These are phyloP conservation scores for Asclepias syriaca DNA, from an alignment of 257 asterid genomes.

Conservation along the genomic window DNA sequence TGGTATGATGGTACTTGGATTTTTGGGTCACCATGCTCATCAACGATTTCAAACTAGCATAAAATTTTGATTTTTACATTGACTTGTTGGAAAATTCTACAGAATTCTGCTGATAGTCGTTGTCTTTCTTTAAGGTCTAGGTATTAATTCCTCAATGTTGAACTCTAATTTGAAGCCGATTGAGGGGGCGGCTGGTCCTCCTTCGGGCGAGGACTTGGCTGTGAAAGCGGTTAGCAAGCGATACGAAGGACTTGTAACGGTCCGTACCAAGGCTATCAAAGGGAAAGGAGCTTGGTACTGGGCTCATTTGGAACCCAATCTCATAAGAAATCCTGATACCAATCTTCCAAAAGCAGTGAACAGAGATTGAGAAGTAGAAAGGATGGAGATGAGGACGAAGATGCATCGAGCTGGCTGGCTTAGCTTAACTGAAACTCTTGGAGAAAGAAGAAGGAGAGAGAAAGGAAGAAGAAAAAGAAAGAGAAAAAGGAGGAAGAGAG, in stretches of 20 bases:
- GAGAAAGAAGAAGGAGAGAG: too few relatives aligned
- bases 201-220: slow-evolving; percentile 43
- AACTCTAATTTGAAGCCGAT: slow-evolving; percentile 30
- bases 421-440: too few relatives aligned
- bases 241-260: slow-evolving; percentile 59
- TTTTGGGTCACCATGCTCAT: slow-evolving; percentile 18
- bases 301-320: slow-evolving; percentile 83
- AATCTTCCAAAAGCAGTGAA: slow-evolving; percentile 71
- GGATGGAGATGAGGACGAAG: too few relatives aligned
- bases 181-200: slow-evolving; percentile 21
- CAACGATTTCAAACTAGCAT: slow-evolving; percentile 22
- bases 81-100: background rate
- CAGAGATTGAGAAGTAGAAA: too few relatives aligned
- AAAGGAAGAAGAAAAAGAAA: too few relatives aligned
- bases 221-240: slow-evolving; percentile 57
- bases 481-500: too few relatives aligned
- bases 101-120: background rate
- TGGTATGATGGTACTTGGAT: slow-evolving; percentile 21
- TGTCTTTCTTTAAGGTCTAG: background rate
- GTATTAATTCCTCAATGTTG: slow-evolving; percentile 35
- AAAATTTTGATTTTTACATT: slow-evolving; percentile 14
- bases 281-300: slow-evolving; percentile 99
- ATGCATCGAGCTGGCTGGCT: too few relatives aligned
- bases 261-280: slow-evolving; percentile 74
- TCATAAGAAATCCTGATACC: slow-evolving; percentile 57